Evolutionary conservation across 306 rosid genomes (phyloP).

Genomic region (Dalbergia cochinchinensis): DNA sequence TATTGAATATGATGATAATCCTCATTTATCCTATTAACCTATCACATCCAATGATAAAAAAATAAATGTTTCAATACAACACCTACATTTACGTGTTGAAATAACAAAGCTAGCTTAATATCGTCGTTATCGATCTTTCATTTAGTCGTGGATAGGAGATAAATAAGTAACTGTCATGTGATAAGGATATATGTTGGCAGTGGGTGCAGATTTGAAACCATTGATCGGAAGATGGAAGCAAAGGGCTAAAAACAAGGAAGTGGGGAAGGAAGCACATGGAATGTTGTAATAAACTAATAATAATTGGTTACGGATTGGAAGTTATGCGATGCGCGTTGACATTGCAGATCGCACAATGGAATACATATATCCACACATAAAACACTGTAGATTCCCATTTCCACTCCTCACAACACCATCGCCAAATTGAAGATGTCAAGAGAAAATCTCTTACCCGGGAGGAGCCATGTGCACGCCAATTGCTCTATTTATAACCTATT

Average conservation of each 20-base stretch:
- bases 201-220: background rate
- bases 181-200: constrained; percentile 4
- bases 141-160: background rate
- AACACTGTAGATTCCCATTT: background rate
- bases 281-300: constrained; percentile 13
- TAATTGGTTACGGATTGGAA: constrained; percentile 26
- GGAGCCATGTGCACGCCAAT: constrained; percentile 39
- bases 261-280: constrained; percentile 47
- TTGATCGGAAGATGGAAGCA: background rate
- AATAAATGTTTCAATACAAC: too few relatives aligned
- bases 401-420: background rate
- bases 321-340: constrained; percentile 41
- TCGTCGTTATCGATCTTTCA: background rate
- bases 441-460: constrained; percentile 18
- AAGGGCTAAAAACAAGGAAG: constrained; percentile 29
- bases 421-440: background rate
- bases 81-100: too few relatives aligned
- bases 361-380: background rate
- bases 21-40: too few relatives aligned
- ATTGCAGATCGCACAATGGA: background rate
- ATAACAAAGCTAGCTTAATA: background rate
- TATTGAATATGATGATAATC: too few relatives aligned
- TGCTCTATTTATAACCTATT: background rate
- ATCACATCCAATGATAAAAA: too few relatives aligned
- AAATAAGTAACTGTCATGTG: constrained; percentile 1